Evolutionary conservation across 1,284 basidiomycete genomes (phyloP).

Genomic region (Rhizoctonia solani): DNA sequence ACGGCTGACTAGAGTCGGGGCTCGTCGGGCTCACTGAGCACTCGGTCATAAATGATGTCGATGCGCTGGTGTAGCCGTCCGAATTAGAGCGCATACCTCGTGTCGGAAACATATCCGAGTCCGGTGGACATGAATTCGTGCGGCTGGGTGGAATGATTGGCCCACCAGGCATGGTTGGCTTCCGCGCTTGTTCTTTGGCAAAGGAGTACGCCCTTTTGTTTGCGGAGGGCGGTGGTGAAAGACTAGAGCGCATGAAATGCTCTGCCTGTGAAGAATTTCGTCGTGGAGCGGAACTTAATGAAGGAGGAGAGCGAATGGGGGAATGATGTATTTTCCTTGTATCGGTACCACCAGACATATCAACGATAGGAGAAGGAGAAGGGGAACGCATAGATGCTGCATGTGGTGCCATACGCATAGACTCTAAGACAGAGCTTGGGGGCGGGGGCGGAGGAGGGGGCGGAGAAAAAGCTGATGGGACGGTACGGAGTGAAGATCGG

Average conservation of each 20-base stretch:
- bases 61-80: conserved; percentile 29
- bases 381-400: conserved; percentile 12
- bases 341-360: background rate
- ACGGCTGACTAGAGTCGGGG: conserved; percentile 22
- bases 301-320: conserved; percentile 19
- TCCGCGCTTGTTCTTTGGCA: conserved; percentile 2
- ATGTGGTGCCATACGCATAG: conserved; percentile 10
- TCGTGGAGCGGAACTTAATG: conserved; percentile 6
- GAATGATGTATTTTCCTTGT: conserved; percentile 4
- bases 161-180: background rate
- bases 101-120: conserved; percentile 21
- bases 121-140: conserved; percentile 23
- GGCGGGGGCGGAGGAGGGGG: conserved; percentile 17
- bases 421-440: conserved; percentile 20
- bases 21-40: conserved; percentile 21
- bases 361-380: conserved; percentile 21
- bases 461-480: conserved; percentile 5
- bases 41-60: conserved; percentile 24
- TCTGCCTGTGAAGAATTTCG: conserved; percentile 21
- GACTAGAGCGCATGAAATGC: conserved; percentile 13
- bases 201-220: conserved; percentile 17
- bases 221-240: conserved; percentile 12
- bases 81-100: conserved; percentile 31
- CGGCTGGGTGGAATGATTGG: background rate
- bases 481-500: conserved; percentile 12